phyloP scores from a whole-genome alignment of 768 basidiomycete genomes.

The Pulveroboletus sp. region DNA sequence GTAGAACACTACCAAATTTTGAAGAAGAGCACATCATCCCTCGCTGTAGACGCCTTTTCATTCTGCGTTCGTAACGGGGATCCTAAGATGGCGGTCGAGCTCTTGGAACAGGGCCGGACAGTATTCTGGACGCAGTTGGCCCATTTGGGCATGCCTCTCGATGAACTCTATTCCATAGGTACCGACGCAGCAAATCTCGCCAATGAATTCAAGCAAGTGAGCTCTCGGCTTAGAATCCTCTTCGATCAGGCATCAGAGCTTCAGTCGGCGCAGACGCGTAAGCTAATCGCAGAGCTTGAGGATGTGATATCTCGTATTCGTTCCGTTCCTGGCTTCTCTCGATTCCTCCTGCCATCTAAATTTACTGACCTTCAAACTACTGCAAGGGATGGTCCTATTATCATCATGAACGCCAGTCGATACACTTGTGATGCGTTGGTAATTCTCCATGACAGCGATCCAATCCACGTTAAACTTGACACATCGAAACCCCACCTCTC shows the following conservation, averaged over 20 bases:
- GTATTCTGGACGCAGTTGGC: background rate
- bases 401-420: background rate
- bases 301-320: background rate
- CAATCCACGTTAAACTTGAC: background rate
- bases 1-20: background rate
- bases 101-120: background rate
- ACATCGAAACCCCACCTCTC: background rate
- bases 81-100: background rate
- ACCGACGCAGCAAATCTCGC: background rate
- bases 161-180: background rate
- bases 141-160: background rate
- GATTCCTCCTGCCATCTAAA: background rate
- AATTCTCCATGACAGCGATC: background rate
- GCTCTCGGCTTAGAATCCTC: background rate
- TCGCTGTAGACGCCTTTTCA: background rate
- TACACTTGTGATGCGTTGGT: background rate
- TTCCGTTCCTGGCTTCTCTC: background rate
- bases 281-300: background rate
- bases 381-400: background rate
- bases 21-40: background rate
- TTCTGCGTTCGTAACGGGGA: background rate
- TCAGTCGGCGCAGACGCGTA: background rate
- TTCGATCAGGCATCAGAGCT: background rate
- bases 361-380: background rate
- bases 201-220: background rate